A percentile compares a stretch with the other conserved stretches of the same genome.
Evolutionary conservation across 208 protist species (phyloP).

Genomic region (Trichomonas vaginalis): DNA sequence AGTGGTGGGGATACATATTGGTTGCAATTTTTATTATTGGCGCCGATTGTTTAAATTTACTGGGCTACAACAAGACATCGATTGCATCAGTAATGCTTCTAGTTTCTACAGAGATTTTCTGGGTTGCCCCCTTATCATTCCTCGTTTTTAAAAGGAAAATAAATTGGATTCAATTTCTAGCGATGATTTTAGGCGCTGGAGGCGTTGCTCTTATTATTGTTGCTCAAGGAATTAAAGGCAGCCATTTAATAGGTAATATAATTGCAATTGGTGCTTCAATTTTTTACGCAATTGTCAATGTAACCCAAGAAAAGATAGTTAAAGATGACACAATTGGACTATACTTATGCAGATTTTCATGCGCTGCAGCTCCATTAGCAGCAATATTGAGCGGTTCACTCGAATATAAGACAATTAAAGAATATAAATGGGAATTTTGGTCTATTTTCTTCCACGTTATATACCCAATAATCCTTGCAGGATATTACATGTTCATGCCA

Average conservation of each 20-base stretch:
- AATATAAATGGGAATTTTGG: background rate
- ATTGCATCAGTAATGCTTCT: background rate
- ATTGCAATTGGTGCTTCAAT: background rate
- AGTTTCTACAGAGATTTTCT: background rate
- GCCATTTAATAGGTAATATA: background rate
- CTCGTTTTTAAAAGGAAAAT: background rate
- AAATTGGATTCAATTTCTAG: background rate
- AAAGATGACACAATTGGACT: background rate
- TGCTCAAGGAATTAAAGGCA: background rate
- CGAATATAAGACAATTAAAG: background rate
- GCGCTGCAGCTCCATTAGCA: background rate
- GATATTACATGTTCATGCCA: background rate
- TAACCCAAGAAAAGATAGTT: background rate
- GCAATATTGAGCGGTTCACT: background rate
- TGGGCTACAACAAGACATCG: background rate
- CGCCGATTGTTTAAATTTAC: background rate
- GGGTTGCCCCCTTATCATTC: background rate
- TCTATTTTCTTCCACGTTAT: background rate
- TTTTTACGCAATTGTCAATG: background rate
- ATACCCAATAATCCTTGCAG: background rate
- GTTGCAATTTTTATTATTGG: background rate
- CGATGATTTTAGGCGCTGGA: background rate
- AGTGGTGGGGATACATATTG: background rate
- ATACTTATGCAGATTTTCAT: background rate
- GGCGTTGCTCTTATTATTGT: background rate